Conservation (phyloP, 1,139 yeast species). For the Dujonia santamariae region DNA sequence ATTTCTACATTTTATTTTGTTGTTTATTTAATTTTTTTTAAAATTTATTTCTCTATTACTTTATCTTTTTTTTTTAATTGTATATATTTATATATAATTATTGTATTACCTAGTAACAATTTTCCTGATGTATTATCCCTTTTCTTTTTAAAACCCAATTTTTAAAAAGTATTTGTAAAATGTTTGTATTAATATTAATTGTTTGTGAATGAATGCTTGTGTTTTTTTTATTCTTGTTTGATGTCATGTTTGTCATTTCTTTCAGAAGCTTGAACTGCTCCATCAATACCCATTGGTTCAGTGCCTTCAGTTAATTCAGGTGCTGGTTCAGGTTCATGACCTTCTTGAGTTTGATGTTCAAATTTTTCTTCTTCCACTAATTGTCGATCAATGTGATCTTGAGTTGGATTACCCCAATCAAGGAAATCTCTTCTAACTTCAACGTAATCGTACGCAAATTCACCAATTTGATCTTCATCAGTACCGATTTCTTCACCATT, state of each 20-base stretch:
- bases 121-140: background rate
- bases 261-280: slow-evolving; percentile 2
- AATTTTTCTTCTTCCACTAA: background rate
- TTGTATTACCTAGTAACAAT: background rate
- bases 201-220: no score
- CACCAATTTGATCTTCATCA: slow-evolving; percentile 97
- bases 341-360: slow-evolving; percentile 1
- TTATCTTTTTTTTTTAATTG: slow-evolving; percentile 3
- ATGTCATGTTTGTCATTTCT: background rate
- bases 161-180: background rate
- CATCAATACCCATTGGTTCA: slow-evolving; percentile 5
- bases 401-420: slow-evolving; percentile 44
- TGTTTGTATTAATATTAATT: no score
- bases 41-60: no score
- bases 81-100: background rate
- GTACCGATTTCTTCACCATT: slow-evolving; percentile 85
- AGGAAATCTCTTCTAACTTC: slow-evolving; percentile 93
- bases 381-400: slow-evolving; percentile 1
- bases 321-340: slow-evolving; percentile 1
- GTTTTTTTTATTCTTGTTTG: background rate
- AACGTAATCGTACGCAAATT: slow-evolving; percentile 96
- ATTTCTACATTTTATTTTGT: no score
- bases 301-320: slow-evolving; percentile 6
- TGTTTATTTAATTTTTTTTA: background rate
- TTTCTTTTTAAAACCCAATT: background rate